phyloP scores from a whole-genome alignment of 75 land plant genomes.

The Cunninghamia lanceolata region DNA sequence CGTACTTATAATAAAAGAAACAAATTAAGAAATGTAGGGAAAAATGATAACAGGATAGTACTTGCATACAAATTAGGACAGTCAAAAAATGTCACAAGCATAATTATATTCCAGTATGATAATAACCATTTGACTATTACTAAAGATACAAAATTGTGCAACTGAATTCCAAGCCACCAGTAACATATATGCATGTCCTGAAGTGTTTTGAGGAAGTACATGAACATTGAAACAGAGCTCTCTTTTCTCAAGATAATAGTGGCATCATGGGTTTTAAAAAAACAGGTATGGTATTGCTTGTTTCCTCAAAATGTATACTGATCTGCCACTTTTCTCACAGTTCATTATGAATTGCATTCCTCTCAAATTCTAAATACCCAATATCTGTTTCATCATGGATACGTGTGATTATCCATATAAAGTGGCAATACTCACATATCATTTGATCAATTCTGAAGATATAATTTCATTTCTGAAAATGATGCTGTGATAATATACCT shows the following conservation, averaged over 20 bases:
- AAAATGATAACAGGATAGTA: background rate
- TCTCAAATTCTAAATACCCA: background rate
- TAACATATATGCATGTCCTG: background rate
- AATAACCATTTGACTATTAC: background rate
- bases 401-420: background rate
- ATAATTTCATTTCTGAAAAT: background rate
- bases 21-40: background rate
- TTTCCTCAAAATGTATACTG: background rate
- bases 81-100: background rate
- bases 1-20: background rate
- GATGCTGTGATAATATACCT: background rate
- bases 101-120: background rate
- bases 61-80: background rate
- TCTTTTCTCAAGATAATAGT: background rate
- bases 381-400: background rate
- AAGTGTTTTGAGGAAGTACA: no score
- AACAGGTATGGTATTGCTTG: background rate
- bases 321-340: background rate
- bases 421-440: background rate
- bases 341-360: background rate
- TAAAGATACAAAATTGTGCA: background rate
- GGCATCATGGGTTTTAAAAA: background rate
- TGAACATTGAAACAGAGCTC: background rate
- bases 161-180: background rate
- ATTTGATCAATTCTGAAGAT: background rate